Conservation (phyloP, 2,329 filamentous ascomycete species). For the Hymenoscyphus infarciens region DNA sequence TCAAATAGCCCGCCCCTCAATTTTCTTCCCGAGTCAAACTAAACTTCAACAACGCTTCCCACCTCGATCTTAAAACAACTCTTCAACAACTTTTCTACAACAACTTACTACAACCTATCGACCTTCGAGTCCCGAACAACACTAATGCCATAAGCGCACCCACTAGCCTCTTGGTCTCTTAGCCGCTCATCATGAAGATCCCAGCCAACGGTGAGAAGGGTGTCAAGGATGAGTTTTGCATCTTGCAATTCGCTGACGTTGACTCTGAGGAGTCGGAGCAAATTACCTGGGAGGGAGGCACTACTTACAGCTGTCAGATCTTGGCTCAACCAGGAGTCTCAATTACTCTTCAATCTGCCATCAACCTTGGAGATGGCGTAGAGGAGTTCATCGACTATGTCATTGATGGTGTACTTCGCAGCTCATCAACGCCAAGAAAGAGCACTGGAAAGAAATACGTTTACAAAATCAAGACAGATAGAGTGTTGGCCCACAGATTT, state of each 20-base stretch:
- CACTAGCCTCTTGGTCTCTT: background rate
- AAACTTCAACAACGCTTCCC: background rate
- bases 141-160: background rate
- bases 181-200: background rate
- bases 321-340: conserved; percentile 20
- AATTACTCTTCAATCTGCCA: conserved; percentile 11
- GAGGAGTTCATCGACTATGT: conserved; percentile 27
- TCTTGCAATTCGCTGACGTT: background rate
- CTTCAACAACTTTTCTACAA: background rate
- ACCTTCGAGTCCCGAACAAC: no score
- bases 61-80: background rate
- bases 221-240: background rate
- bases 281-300: conserved; percentile 4
- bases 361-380: conserved; percentile 8
- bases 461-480: conserved; percentile 4
- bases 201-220: background rate
- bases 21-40: background rate
- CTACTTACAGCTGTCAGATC: conserved; percentile 20
- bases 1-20: background rate
- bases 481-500: conserved; percentile 11
- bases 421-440: background rate
- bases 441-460: background rate
- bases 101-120: no score
- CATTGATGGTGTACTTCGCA: conserved; percentile 30
- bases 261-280: conserved; percentile 11